A percentile compares a stretch with the other conserved stretches of the same genome.
These are phyloP conservation scores for Oropetium thomaeum DNA, from an alignment of 176 grass and related monocot species.

Conservation along the genomic window DNA sequence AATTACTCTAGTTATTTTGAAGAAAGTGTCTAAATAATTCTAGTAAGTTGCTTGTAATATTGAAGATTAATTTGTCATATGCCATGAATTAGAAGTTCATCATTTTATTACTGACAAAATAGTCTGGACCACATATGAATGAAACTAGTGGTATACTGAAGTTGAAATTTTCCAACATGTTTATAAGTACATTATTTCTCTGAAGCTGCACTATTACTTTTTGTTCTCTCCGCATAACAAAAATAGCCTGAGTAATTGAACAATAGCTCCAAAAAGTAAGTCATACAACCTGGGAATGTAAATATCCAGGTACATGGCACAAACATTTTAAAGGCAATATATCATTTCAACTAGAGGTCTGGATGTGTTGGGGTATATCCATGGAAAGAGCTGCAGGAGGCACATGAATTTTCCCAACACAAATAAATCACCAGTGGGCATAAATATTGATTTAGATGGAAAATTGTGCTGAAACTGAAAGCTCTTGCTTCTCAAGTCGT, in stretches of 20 bases:
- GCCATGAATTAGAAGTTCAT: not conserved
- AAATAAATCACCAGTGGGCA: not conserved
- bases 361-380: not conserved
- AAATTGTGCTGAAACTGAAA: not conserved
- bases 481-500: not conserved
- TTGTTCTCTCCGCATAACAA: not conserved
- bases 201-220: not conserved
- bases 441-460: not conserved
- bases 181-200: not conserved
- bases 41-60: not conserved
- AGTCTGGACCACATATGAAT: not conserved
- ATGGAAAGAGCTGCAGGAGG: not conserved
- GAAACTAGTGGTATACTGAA: too few relatives aligned
- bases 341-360: not conserved
- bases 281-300: not conserved
- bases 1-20: not conserved
- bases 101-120: not conserved
- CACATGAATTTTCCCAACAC: not conserved
- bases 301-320: not conserved
- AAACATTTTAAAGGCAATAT: not conserved
- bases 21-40: not conserved
- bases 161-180: not conserved
- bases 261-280: not conserved
- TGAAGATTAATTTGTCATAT: not conserved
- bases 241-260: slow-evolving; percentile 3